Base-by-base conservation (phyloP, 2,329 filamentous ascomycete species). In the Cladophialophora carrionii region DNA sequence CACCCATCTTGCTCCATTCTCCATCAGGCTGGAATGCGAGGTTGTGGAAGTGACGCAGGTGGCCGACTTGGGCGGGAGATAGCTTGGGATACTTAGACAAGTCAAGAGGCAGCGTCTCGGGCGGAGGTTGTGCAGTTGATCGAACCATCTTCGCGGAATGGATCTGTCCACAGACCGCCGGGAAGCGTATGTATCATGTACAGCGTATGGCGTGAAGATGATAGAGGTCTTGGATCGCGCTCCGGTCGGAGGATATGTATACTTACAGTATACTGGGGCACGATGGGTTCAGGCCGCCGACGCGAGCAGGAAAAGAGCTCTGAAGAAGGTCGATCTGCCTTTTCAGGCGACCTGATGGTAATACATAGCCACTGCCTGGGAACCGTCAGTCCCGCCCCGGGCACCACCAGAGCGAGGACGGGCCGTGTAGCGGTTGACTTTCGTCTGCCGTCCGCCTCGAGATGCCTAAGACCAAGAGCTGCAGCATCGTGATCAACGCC, bases 41-140 rank as follows among this genome's bases (percentile, higher is more conserved):
- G 49, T 69, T 69, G 55, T 63, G 51, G 59, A 66, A 67, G 56
- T 69, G 67, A 4, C 67, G 67, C 0, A 69, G 55, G 49, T 69
- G 67, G 26, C 67, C 67, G 17, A 63, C 59, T 37, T 69, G 67
- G 29, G 68, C 61, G 20, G 52, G 4, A 9, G 65, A 63, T 14
- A 71, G 43, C 34, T 68, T 71, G 32, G 65, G 63, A 49, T 71
- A 71, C 48, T 51, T 43, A 4, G 67, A 68, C 14, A 69, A 17
- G 22, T 69, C 65, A n/a, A 71, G 48, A 1, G 63, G 46, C 10
- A 63, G 48, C 14, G 51, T 37, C 14, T 37, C 34, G 6, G 52
- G 61, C 14, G 49, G 12, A 12, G 29, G 41, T 9, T 52, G 29
- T 9, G 46, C n/a, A 24, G 52, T 57, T 32, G 57, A 60, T 10